Conservation (phyloP, 2,329 filamentous ascomycete genomes). For the Fusarium oxysporum region DNA sequence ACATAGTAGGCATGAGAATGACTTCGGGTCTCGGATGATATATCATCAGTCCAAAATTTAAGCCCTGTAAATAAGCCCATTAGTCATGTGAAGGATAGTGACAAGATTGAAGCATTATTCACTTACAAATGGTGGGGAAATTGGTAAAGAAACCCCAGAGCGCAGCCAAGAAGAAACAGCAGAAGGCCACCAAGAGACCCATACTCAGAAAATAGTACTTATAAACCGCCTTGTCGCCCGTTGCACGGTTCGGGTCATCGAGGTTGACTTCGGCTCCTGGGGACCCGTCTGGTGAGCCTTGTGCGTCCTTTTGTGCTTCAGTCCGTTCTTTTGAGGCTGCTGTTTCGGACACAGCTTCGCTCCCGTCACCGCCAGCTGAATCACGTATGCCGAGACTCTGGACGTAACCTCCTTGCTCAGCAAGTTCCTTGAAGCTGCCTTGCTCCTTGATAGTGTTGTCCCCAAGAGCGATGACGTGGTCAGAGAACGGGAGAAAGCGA, state of each 20-base stretch:
- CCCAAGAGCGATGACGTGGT: slow-evolving; percentile 61
- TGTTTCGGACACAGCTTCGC: rapidly evolving
- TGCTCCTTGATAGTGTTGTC: slow-evolving; percentile 57
- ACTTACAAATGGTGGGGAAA: slow-evolving; percentile 12
- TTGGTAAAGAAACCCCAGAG: slow-evolving; percentile 49
- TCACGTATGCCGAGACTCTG: slow-evolving; percentile 51
- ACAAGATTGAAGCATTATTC: not conserved
- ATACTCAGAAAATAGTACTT: slow-evolving; percentile 49
- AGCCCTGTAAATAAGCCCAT: slow-evolving; percentile 44
- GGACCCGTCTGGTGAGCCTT: not conserved
- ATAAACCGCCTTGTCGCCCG: slow-evolving; percentile 50
- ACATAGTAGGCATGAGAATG: slow-evolving; percentile 45
- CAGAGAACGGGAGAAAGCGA: slow-evolving; percentile 50
- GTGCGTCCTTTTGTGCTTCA: slow-evolving; percentile 17
- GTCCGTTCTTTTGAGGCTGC: not conserved
- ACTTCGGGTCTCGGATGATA: slow-evolving; percentile 10
- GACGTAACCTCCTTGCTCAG: slow-evolving; percentile 52
- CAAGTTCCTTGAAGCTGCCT: slow-evolving; percentile 44
- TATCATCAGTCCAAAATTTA: slow-evolving; percentile 54
- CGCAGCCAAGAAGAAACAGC: slow-evolving; percentile 43
- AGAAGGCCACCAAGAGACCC: slow-evolving; percentile 30
- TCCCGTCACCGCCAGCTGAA: not conserved
- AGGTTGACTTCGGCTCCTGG: slow-evolving; percentile 1
- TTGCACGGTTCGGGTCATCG: slow-evolving; percentile 40
- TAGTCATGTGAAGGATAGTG: not conserved